These are phyloP conservation scores for Fusarium austroafricanum DNA, from an alignment of 2,329 filamentous ascomycete species.

Conservation along the genomic window DNA sequence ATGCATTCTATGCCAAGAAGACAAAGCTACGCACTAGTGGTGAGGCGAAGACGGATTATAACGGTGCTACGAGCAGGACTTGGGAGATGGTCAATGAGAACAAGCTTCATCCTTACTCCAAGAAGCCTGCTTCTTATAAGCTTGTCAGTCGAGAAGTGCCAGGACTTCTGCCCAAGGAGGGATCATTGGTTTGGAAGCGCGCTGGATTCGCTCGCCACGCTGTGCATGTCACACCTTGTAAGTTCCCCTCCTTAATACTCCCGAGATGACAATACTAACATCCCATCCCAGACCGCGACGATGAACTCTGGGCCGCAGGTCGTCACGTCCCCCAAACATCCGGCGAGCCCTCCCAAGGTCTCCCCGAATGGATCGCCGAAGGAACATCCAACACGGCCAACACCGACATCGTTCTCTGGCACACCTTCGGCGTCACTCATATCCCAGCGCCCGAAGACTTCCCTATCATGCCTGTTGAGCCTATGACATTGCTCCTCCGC, in stretches of 20 bases:
- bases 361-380: conserved; percentile 82
- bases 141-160: conserved; percentile 89
- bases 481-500: conserved; percentile 82
- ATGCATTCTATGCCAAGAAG: conserved; percentile 88
- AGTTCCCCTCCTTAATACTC: conserved; percentile 46
- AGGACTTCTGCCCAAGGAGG: conserved; percentile 80
- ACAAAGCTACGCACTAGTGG: conserved; percentile 80
- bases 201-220: conserved; percentile 89
- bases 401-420: conserved; percentile 90
- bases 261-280: conserved; percentile 1
- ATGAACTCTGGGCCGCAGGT: conserved; percentile 86
- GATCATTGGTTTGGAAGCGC: conserved; percentile 87
- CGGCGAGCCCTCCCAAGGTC: conserved; percentile 77
- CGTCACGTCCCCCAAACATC: conserved; percentile 90
- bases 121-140: conserved; percentile 89
- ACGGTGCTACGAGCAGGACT: conserved; percentile 80
- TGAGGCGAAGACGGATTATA: conserved; percentile 80
- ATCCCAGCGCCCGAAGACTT: conserved; percentile 92
- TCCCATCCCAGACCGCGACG: conserved; percentile 72
- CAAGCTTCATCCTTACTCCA: conserved; percentile 85
- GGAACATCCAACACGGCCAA: conserved; percentile 77
- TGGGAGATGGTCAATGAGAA: conserved; percentile 93
- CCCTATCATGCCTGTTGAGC: conserved; percentile 90
- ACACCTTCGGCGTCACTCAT: conserved; percentile 91
- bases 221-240: conserved; percentile 90